These are phyloP conservation scores for Podaxis sp. DNA, from an alignment of 768 basidiomycete genomes.

Conservation along the genomic window DNA sequence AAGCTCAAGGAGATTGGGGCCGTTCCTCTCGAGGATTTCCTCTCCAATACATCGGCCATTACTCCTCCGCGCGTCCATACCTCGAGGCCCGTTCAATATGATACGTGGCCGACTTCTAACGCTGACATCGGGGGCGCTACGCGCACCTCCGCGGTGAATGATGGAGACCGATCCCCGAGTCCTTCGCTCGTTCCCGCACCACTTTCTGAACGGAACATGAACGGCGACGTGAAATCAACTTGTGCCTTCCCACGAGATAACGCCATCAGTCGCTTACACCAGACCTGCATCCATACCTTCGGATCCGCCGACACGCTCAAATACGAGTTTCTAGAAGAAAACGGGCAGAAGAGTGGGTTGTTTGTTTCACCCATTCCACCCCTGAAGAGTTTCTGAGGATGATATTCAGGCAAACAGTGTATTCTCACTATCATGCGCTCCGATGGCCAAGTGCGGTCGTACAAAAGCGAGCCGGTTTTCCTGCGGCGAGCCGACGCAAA, in stretches of 20 bases:
- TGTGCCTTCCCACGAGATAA: conserved; percentile 2
- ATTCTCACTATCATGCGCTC: conserved; percentile 61
- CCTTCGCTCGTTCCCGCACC: not conserved
- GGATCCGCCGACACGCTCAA: conserved; percentile 6
- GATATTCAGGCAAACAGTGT: conserved; percentile 50
- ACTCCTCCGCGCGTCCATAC: conserved; percentile 21
- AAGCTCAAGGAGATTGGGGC: conserved; percentile 25
- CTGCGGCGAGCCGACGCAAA: conserved; percentile 53
- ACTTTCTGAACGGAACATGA: conserved; percentile 9
- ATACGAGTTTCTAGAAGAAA: conserved; percentile 8
- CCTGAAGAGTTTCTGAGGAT: not conserved
- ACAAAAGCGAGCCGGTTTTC: conserved; percentile 47
- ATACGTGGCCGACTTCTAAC: conserved; percentile 3
- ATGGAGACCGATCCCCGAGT: not conserved
- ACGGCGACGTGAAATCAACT: not conserved
- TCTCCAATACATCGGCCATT: conserved; percentile 21
- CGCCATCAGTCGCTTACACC: conserved; percentile 10
- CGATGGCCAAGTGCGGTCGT: conserved; percentile 47
- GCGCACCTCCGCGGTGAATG: not conserved
- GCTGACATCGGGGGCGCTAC: not conserved
- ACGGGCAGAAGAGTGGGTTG: conserved; percentile 7
- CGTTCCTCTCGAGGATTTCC: conserved; percentile 27
- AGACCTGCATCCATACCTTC: conserved; percentile 4
- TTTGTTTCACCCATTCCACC: conserved; percentile 20
- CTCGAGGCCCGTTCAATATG: conserved; percentile 9